Evolutionary conservation across 257 asterid species (phyloP).

Genomic region (Jaltomata sinuosa): DNA sequence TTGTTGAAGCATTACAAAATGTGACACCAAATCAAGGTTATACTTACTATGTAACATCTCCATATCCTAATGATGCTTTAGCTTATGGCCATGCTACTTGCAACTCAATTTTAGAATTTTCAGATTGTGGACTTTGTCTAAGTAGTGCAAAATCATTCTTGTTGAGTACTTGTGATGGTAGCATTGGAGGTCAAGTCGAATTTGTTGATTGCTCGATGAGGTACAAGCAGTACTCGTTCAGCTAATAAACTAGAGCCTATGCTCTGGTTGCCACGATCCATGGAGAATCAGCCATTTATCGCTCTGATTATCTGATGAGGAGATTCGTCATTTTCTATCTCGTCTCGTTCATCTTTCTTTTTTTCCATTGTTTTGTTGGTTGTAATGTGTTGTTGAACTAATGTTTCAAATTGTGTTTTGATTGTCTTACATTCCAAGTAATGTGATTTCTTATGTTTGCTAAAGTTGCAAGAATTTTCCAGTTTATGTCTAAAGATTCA

Average conservation of each 20-base stretch:
- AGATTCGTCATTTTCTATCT: too few species aligned
- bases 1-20: neutral
- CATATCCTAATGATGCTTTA: neutral
- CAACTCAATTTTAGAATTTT: neutral
- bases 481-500: neutral
- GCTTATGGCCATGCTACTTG: conserved; percentile 1
- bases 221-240: neutral
- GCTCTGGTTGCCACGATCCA: neutral
- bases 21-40: conserved; percentile 1
- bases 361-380: neutral
- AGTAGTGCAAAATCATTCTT: neutral
- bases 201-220: neutral
- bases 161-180: neutral
- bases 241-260: neutral
- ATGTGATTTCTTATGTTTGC: neutral
- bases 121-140: neutral
- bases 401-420: neutral
- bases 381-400: too few species aligned
- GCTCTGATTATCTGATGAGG: too few species aligned
- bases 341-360: too few species aligned
- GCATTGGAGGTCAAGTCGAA: neutral
- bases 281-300: neutral
- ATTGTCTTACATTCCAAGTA: neutral
- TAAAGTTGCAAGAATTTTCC: neutral
- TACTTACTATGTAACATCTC: neutral